Base-by-base conservation (phyloP, 495 filamentous ascomycete genomes). In the Aspergillus steynii region DNA sequence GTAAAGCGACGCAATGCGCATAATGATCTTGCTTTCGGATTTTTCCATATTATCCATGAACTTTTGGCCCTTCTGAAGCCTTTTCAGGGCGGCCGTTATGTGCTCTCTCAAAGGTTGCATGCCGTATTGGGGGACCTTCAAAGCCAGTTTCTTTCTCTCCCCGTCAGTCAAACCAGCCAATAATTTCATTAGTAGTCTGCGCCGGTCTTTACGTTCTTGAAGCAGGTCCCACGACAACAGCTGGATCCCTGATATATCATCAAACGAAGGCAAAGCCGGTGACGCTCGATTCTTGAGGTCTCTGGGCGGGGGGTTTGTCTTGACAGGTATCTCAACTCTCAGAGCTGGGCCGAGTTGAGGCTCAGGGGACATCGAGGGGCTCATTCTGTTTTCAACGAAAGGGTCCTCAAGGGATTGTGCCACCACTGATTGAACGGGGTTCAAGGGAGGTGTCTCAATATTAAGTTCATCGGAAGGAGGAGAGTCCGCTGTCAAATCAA, bases 1-100 rank as follows among this genome's bases (percentile, higher is more conserved):
- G 45, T 70, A 78, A 53, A 78, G 66, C 14, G 68, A 62, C 2
- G 70, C 69, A 6, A 71, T 63, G 2, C 72, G 70, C 71, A 80
- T 74, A 26, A 72, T 53, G 3, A 64, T 20, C 10, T 54, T 28
- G 14, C 59, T 66, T 20, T 67, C 56, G 2, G 28, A 12, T 3
- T 56, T n/a, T 28, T 63, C 59, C 37, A 68, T 34, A n/a, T 61
- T 60, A 9, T 15, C 29, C 5, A 73, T 46, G 8, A 12, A 50
- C 5, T 55, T 14, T 53, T 61, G 27, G n/a, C 54, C 25, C 12
- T 64, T 32, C 1, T 47, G 31, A 25, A 74, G 31, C 50, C 14
- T n/a, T 26, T 56, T 58, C 26, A 70, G 29, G 15, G 66, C 68
- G 12, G 9, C 59, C 2, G 28, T 6, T 2, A 52, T 56, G 45